Conservation (phyloP, 2,329 filamentous ascomycete genomes). For the Monilinia polystroma region DNA sequence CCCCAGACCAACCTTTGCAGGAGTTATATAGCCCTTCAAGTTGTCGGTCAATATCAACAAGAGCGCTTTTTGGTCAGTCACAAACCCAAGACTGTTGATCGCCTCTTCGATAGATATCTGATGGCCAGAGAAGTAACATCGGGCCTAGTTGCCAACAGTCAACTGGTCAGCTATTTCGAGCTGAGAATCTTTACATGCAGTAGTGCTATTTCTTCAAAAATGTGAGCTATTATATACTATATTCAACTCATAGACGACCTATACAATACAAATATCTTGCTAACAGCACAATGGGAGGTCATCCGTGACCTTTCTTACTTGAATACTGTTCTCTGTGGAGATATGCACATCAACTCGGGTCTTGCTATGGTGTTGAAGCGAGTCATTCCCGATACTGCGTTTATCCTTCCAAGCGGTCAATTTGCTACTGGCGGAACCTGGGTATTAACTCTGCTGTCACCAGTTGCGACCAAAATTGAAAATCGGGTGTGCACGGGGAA, state of each 20-base stretch:
- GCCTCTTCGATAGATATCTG: constrained; percentile 4
- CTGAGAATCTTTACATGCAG: not conserved
- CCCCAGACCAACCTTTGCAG: not conserved
- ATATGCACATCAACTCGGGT: too few species aligned
- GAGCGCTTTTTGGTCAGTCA: not conserved
- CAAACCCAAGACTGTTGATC: not conserved
- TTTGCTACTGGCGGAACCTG: constrained; percentile 46
- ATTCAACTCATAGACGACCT: not conserved
- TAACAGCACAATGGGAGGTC: too few species aligned
- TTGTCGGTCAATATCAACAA: not conserved
- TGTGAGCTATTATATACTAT: constrained; percentile 13
- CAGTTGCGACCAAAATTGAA: constrained; percentile 49
- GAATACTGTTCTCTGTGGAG: too few species aligned
- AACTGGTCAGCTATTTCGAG: constrained; percentile 7
- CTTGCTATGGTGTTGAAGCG: too few species aligned
- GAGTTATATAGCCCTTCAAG: not conserved
- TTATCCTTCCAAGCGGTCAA: too few species aligned
- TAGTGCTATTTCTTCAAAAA: not conserved
- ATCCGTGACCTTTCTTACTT: too few species aligned
- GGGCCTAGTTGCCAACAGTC: not conserved
- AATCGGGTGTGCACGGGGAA: constrained; percentile 5
- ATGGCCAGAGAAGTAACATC: not conserved
- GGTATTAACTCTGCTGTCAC: constrained; percentile 46
- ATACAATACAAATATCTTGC: constrained; percentile 17
- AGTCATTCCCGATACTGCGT: too few species aligned